A percentile compares a stretch with the other conserved stretches of the same genome.
phyloP scores from a whole-genome alignment of 2,329 filamentous ascomycete species.

The Sporothrix euskadiensis region DNA sequence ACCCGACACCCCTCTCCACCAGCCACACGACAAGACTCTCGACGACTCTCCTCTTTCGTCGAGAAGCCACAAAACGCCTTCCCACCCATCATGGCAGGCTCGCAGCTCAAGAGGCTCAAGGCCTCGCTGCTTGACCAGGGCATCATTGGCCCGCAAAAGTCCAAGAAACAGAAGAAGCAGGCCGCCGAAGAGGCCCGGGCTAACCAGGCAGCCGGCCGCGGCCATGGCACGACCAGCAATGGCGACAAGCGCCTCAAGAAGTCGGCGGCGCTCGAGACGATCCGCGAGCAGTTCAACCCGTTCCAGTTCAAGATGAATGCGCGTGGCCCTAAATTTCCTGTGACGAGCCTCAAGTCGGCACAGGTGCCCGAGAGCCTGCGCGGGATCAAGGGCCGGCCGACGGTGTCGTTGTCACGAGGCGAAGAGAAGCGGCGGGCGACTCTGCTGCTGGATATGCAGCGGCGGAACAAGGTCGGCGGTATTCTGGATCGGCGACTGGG shows the following conservation, averaged over 20 bases:
- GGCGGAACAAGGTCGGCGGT: constrained; percentile 85
- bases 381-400: constrained; percentile 71
- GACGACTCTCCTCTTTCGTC: not conserved
- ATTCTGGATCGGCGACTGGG: constrained; percentile 92
- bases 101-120: constrained; percentile 95
- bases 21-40: not conserved
- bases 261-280: constrained; percentile 75
- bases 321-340: constrained; percentile 79
- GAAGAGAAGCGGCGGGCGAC: constrained; percentile 87
- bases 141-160: constrained; percentile 86
- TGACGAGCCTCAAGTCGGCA: constrained; percentile 65
- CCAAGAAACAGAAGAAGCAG: constrained; percentile 89
- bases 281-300: constrained; percentile 95
- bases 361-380: constrained; percentile 53
- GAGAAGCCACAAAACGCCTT: not conserved
- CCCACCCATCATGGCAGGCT: constrained; percentile 73
- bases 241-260: constrained; percentile 75
- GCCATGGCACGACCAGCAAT: constrained; percentile 34
- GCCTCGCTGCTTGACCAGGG: constrained; percentile 85
- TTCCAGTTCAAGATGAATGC: constrained; percentile 87
- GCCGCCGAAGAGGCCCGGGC: constrained; percentile 65
- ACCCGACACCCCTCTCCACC: not conserved
- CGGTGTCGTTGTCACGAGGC: constrained; percentile 78
- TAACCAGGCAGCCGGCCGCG: constrained; percentile 36
- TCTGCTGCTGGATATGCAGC: constrained; percentile 84